phyloP scores from a whole-genome alignment of 2,329 filamentous ascomycete genomes.

The Fusarium marasasianum region DNA sequence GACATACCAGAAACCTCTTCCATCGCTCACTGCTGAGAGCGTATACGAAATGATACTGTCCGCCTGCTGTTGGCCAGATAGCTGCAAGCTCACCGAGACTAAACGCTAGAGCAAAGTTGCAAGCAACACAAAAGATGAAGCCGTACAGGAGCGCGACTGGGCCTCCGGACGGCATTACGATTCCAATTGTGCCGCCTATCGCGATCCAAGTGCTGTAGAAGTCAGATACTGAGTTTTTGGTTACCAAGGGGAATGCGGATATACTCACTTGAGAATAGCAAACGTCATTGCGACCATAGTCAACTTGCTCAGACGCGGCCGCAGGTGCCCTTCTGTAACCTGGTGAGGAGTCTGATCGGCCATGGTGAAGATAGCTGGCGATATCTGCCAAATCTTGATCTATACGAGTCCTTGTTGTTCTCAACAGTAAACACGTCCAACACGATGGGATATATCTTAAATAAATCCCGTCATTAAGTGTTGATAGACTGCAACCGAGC shows the following conservation, averaged over 20 bases:
- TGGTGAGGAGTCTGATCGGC: neutral
- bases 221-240: neutral
- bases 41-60: neutral
- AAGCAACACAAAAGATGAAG: neutral
- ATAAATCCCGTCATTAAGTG: neutral
- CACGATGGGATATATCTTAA: neutral
- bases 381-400: neutral
- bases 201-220: neutral
- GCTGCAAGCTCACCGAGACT: neutral
- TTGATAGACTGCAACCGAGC: neutral
- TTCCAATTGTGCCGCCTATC: neutral
- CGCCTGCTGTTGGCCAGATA: neutral
- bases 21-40: neutral
- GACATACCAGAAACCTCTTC: neutral
- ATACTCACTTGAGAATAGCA: neutral
- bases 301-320: neutral
- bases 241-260: rapidly evolving
- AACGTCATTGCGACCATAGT: neutral
- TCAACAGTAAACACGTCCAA: neutral
- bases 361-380: neutral
- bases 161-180: neutral
- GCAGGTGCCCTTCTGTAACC: neutral
- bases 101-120: neutral
- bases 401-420: neutral
- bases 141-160: neutral